Evolutionary conservation across 2,329 filamentous ascomycete genomes (phyloP).

Genomic region (Leptographium flavum): DNA sequence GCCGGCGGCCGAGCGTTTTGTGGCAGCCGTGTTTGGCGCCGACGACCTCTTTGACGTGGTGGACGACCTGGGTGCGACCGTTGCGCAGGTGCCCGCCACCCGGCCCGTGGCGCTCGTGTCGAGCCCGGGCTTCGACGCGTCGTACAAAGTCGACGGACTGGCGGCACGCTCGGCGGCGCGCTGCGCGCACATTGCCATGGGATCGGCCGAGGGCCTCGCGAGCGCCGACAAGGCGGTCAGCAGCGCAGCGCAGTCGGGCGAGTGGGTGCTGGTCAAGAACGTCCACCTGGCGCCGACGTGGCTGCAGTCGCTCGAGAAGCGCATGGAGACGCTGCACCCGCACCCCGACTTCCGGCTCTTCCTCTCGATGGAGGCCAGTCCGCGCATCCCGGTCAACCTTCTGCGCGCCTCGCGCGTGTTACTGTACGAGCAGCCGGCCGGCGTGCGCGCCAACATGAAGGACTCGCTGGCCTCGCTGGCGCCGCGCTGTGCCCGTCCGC

Average conservation of each 20-base stretch:
- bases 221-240: conserved; percentile 92
- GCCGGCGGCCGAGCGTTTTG: conserved; percentile 82
- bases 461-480: conserved; percentile 81
- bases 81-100: conserved; percentile 69
- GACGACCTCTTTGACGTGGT: conserved; percentile 69
- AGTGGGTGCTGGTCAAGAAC: conserved; percentile 98
- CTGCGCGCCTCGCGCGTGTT: conserved; percentile 85
- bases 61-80: conserved; percentile 74
- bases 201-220: conserved; percentile 84
- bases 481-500: conserved; percentile 60
- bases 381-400: conserved; percentile 91
- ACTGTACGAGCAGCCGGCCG: conserved; percentile 96
- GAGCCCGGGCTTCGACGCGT: conserved; percentile 92
- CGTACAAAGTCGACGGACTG: conserved; percentile 94
- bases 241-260: conserved; percentile 79
- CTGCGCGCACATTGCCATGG: conserved; percentile 98
- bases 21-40: conserved; percentile 69
- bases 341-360: conserved; percentile 89
- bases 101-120: conserved; percentile 86
- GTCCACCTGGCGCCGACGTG: conserved; percentile 91
- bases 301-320: conserved; percentile 94
- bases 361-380: conserved; percentile 94
- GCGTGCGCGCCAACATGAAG: conserved; percentile 96
- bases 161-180: conserved; percentile 70
- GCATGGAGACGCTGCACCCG: conserved; percentile 87